Percentiles rank a stretch among this genome's conserved stretches.
These are phyloP conservation scores for Lachancea sp. DNA, from an alignment of 805 yeast species.

Conservation along the genomic window DNA sequence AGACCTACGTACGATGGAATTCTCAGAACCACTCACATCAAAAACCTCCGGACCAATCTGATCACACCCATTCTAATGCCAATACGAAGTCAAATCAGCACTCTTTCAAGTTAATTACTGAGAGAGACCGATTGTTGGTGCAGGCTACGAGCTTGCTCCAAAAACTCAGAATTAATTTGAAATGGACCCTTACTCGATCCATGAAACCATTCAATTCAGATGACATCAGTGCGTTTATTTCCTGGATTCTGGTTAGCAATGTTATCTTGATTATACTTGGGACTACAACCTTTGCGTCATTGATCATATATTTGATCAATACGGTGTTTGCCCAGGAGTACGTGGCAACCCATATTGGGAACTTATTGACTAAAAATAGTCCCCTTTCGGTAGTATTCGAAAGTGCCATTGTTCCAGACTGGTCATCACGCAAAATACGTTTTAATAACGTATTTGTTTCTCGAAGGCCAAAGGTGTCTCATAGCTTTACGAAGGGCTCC, in stretches of 20 bases:
- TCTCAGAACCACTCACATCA: neutral
- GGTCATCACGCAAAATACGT: slow-evolving; percentile 81
- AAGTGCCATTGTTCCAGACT: slow-evolving; percentile 88
- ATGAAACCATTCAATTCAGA: slow-evolving; percentile 87
- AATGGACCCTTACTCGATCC: slow-evolving; percentile 71
- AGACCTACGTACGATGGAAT: slow-evolving; percentile 1
- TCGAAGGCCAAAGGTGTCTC: slow-evolving; percentile 56
- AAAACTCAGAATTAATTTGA: slow-evolving; percentile 43
- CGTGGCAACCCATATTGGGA: slow-evolving; percentile 76
- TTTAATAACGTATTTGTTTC: slow-evolving; percentile 83
- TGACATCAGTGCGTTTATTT: slow-evolving; percentile 81
- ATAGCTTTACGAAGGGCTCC: slow-evolving; percentile 60
- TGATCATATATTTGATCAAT: slow-evolving; percentile 68
- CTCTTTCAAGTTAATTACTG: slow-evolving; percentile 22
- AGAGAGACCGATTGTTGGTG: slow-evolving; percentile 31
- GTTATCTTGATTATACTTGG: slow-evolving; percentile 71
- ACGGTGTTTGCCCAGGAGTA: slow-evolving; percentile 55
- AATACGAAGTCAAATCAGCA: neutral
- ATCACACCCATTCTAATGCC: neutral
- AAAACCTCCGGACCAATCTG: neutral
- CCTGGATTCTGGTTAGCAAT: slow-evolving; percentile 90
- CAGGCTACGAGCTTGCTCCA: slow-evolving; percentile 38
- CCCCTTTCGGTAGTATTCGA: slow-evolving; percentile 83
- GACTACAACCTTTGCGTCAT: slow-evolving; percentile 87
- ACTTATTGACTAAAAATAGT: slow-evolving; percentile 74